These are phyloP conservation scores for Amanita fuliginea DNA, from an alignment of 768 basidiomycete genomes.

Conservation along the genomic window DNA sequence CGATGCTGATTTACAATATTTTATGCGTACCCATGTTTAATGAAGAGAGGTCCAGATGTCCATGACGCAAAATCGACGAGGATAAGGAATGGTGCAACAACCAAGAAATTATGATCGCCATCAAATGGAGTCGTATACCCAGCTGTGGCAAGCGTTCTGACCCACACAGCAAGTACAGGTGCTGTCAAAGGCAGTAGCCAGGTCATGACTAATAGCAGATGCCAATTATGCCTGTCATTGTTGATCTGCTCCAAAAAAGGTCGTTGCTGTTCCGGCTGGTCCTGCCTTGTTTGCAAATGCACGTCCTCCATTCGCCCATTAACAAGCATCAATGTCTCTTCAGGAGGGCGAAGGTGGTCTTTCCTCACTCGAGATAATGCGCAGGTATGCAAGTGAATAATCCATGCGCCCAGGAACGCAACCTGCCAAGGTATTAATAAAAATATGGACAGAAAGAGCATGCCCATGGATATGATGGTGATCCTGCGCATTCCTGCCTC, in stretches of 20 bases:
- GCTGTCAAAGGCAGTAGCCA: slow-evolving; percentile 71
- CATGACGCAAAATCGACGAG: slow-evolving; percentile 53
- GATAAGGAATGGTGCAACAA: slow-evolving; percentile 52
- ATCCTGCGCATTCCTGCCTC: slow-evolving; percentile 29
- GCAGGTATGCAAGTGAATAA: slow-evolving; percentile 67
- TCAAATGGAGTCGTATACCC: slow-evolving; percentile 72
- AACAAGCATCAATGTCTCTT: slow-evolving; percentile 1
- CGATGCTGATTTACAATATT: slow-evolving; percentile 3
- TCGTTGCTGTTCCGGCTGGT: background rate
- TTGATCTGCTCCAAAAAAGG: slow-evolving; percentile 12
- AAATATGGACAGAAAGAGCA: slow-evolving; percentile 58
- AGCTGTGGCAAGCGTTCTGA: slow-evolving; percentile 71
- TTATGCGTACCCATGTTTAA: slow-evolving; percentile 26
- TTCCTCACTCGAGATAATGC: slow-evolving; percentile 20
- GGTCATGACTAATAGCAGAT: slow-evolving; percentile 66
- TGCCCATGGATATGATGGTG: slow-evolving; percentile 43
- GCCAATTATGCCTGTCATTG: slow-evolving; percentile 40
- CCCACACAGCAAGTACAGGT: slow-evolving; percentile 82
- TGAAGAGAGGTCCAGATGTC: slow-evolving; percentile 29
- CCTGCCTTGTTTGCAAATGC: background rate
- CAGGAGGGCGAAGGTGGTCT: slow-evolving; percentile 11
- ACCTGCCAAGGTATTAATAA: slow-evolving; percentile 87
- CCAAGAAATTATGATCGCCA: slow-evolving; percentile 66
- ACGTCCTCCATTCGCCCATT: background rate
- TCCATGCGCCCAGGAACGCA: slow-evolving; percentile 75